Evolutionary conservation across 73 alveolate genomes (phyloP).

Genomic region (Symbiodinium natans): DNA sequence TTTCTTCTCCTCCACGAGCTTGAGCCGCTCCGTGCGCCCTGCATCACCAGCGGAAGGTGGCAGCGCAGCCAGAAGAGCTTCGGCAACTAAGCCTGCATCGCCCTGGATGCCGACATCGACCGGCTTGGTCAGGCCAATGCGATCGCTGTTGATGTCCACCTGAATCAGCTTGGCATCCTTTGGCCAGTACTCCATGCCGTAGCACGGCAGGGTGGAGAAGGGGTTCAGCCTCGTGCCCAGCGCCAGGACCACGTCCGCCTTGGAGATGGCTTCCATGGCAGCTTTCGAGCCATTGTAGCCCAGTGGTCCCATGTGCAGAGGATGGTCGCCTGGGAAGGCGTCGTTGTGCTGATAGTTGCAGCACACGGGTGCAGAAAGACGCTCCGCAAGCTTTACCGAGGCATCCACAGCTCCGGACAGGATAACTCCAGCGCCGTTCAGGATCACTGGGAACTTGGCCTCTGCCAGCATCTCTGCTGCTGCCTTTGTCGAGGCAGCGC

Average conservation of each 20-base stretch:
- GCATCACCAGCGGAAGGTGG: neutral
- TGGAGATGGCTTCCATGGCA: constrained; percentile 56
- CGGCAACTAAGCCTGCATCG: constrained; percentile 20
- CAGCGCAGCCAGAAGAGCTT: neutral
- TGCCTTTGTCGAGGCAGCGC: constrained; percentile 1
- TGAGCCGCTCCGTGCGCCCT: neutral
- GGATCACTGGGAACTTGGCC: constrained; percentile 77
- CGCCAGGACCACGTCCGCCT: constrained; percentile 56
- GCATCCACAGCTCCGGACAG: constrained; percentile 35
- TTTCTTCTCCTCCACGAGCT: neutral
- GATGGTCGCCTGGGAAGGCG: constrained; percentile 83
- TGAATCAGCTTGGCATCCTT: neutral
- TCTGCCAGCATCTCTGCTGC: constrained; percentile 77
- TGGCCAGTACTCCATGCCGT: neutral
- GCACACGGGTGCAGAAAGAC: constrained; percentile 57
- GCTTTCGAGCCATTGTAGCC: constrained; percentile 84
- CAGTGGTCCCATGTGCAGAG: constrained; percentile 63
- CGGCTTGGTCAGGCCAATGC: neutral
- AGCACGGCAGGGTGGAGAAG: neutral
- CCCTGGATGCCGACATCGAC: constrained; percentile 82
- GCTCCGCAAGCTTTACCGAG: constrained; percentile 55
- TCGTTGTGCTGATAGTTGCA: constrained; percentile 90
- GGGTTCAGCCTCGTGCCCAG: constrained; percentile 72
- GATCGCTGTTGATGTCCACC: neutral
- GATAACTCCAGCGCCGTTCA: constrained; percentile 80